phyloP scores from a whole-genome alignment of 352 stramenopile genomes.

The Pythium rhizo-oryzae region DNA sequence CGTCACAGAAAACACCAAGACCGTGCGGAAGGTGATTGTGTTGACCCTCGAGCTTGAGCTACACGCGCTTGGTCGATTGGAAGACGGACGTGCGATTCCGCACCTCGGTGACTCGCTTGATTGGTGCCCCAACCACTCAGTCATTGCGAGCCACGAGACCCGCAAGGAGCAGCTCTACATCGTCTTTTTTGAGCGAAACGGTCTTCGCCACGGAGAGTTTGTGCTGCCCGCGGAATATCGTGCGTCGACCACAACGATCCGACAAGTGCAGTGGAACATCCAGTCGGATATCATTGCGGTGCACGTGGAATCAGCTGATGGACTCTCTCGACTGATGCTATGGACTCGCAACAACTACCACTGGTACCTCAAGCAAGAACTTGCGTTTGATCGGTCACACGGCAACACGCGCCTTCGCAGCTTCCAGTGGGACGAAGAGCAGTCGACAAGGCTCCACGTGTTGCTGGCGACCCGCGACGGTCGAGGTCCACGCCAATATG shows the following conservation, averaged over 20 bases:
- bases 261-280: slow-evolving; percentile 58
- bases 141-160: slow-evolving; percentile 67
- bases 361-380: slow-evolving; percentile 85
- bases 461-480: slow-evolving; percentile 19
- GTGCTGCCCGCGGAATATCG: slow-evolving; percentile 44
- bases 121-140: slow-evolving; percentile 77
- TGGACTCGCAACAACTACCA: slow-evolving; percentile 85
- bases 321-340: slow-evolving; percentile 50
- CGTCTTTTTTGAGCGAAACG: slow-evolving; percentile 88
- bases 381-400: slow-evolving; percentile 21
- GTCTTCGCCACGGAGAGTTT: slow-evolving; percentile 81
- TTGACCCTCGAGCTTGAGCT: slow-evolving; percentile 61
- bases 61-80: slow-evolving; percentile 65
- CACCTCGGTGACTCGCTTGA: slow-evolving; percentile 48
- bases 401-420: slow-evolving; percentile 29
- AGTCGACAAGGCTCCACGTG: slow-evolving; percentile 40
- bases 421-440: slow-evolving; percentile 66
- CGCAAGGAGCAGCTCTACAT: slow-evolving; percentile 59
- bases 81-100: slow-evolving; percentile 64
- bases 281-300: slow-evolving; percentile 75
- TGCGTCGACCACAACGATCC: slow-evolving; percentile 35
- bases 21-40: slow-evolving; percentile 50
- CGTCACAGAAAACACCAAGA: slow-evolving; percentile 2
- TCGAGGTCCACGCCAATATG: slow-evolving; percentile 15
- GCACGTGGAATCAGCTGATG: slow-evolving; percentile 24